Evolutionary conservation across 1,284 basidiomycete genomes (phyloP).

Genomic region (Malassezia cuniculi): DNA sequence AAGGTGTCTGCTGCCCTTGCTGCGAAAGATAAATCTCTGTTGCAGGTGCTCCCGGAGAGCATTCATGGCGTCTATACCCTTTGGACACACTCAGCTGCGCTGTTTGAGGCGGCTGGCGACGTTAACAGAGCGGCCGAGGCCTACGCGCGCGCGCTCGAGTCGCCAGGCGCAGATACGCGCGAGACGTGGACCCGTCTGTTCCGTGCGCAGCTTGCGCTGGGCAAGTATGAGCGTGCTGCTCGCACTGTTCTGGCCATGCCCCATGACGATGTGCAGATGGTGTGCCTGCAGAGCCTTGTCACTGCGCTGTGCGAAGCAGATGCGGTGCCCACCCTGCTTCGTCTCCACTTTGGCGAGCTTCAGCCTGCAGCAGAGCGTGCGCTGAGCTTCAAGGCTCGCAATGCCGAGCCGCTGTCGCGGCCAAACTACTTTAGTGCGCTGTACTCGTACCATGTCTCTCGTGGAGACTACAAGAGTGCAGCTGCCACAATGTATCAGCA

Average conservation of each 20-base stretch:
- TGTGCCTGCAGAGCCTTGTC: conserved; percentile 88
- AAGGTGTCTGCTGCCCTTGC: conserved; percentile 20
- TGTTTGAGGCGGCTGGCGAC: conserved; percentile 23
- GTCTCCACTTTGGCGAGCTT: conserved; percentile 73
- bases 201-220: conserved; percentile 27
- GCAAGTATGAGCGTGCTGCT: conserved; percentile 26
- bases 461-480: conserved; percentile 42
- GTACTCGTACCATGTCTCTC: conserved; percentile 61
- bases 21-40: too few relatives aligned
- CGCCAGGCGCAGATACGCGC: conserved; percentile 10
- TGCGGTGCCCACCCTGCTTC: conserved; percentile 63
- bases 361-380: conserved; percentile 77
- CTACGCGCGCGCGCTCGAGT: conserved; percentile 22
- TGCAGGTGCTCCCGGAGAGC: conserved; percentile 4
- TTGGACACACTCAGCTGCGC: conserved; percentile 18
- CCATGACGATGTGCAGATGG: conserved; percentile 65
- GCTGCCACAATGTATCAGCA: conserved; percentile 75
- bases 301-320: conserved; percentile 88
- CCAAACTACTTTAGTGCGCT: conserved; percentile 84
- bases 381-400: conserved; percentile 83
- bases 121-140: conserved; percentile 18
- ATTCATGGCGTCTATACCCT: conserved; percentile 12
- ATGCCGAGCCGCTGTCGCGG: conserved; percentile 70
- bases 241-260: conserved; percentile 28
- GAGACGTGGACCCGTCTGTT: conserved; percentile 33